Evolutionary conservation across 2,329 filamentous ascomycete genomes (phyloP).

Genomic region (Pestalotiopsis sp.): DNA sequence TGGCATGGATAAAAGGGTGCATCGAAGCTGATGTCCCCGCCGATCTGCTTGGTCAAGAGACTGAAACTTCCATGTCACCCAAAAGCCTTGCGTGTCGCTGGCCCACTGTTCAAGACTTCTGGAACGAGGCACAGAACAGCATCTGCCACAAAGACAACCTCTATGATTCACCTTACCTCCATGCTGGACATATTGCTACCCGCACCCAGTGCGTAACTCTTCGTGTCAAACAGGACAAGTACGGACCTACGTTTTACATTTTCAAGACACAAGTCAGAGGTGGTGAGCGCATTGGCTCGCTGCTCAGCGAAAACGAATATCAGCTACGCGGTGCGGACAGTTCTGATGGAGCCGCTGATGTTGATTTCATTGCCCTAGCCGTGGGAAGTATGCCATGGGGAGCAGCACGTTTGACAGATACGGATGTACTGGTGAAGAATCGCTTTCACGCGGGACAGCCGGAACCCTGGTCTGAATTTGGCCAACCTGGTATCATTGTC

Average conservation of each 20-base stretch:
- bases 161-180: accelerated
- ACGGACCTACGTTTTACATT: too few species aligned
- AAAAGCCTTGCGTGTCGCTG: background rate
- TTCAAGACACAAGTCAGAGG: too few species aligned
- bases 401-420: background rate
- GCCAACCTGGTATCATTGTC: too few species aligned
- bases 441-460: background rate
- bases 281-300: background rate
- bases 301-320: background rate
- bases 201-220: background rate
- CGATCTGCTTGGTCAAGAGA: background rate
- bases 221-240: background rate
- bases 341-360: too few species aligned
- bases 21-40: background rate
- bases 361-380: background rate
- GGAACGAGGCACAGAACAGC: background rate
- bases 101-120: background rate
- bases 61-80: background rate
- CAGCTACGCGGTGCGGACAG: background rate
- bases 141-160: background rate
- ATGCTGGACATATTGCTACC: background rate
- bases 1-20: background rate
- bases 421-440: background rate
- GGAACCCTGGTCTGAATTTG: too few species aligned
- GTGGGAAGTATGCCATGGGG: background rate